phyloP scores from a whole-genome alignment of 106 monocot species.

The Dendrobium chrysotoxum region DNA sequence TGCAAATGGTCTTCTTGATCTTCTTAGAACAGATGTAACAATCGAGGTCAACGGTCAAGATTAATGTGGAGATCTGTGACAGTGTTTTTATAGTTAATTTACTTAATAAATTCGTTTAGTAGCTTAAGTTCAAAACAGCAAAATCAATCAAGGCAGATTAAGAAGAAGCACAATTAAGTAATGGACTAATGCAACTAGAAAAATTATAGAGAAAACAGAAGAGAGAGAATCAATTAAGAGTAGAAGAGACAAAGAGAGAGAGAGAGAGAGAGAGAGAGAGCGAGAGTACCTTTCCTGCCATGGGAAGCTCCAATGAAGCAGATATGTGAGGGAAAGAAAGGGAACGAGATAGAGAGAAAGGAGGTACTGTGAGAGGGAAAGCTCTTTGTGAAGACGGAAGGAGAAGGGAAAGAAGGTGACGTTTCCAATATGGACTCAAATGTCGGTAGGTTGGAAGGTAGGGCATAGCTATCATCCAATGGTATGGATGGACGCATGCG shows the following conservation, averaged over 20 bases:
- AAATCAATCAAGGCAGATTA: too few species aligned
- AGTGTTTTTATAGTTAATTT: neutral
- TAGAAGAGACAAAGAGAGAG: too few species aligned
- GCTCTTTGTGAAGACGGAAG: neutral
- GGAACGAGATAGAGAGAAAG: neutral
- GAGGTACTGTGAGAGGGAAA: too few species aligned
- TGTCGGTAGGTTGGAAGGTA: neutral
- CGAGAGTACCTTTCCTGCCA: neutral
- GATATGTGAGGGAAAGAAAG: neutral
- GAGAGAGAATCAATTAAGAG: neutral
- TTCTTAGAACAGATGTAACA: slow-evolving; percentile 27
- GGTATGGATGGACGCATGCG: neutral
- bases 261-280: slow-evolving; percentile 2
- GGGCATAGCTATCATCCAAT: neutral
- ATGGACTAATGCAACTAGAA: neutral
- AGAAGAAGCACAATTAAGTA: too few species aligned
- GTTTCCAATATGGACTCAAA: neutral
- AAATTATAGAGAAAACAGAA: neutral
- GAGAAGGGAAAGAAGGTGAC: neutral
- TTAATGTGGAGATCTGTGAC: slow-evolving; percentile 22
- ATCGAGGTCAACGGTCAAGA: slow-evolving; percentile 25
- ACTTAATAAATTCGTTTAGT: neutral
- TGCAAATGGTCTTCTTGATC: slow-evolving; percentile 21
- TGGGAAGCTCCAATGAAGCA: neutral
- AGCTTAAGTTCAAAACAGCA: neutral